These are phyloP conservation scores for Tubosaeta sp. DNA, from an alignment of 768 basidiomycete species.

Conservation along the genomic window DNA sequence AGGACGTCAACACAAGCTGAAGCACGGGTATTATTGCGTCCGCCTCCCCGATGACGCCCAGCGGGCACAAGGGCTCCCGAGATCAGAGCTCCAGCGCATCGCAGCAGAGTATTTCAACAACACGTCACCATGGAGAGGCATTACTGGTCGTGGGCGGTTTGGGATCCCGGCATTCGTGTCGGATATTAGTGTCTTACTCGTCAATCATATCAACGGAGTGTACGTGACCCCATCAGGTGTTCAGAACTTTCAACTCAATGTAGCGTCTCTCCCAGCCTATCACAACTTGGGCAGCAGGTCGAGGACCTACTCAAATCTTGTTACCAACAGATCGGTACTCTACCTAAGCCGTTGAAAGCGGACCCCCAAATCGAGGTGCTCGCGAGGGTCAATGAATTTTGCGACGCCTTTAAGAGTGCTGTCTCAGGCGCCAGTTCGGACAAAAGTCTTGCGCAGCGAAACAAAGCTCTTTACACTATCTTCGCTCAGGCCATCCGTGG, in stretches of 20 bases:
- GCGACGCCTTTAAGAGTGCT: constrained; percentile 32
- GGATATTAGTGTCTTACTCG: constrained; percentile 49
- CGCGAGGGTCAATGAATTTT: constrained; percentile 42
- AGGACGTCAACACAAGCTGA: constrained; percentile 42
- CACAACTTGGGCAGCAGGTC: constrained; percentile 38
- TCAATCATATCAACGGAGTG: constrained; percentile 50
- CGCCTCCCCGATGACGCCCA: constrained; percentile 60
- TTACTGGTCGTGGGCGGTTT: constrained; percentile 45
- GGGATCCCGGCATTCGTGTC: constrained; percentile 51
- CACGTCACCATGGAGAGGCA: constrained; percentile 51
- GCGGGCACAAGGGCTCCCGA: constrained; percentile 36
- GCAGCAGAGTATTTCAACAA: constrained; percentile 44
- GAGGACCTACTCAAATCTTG: constrained; percentile 36
- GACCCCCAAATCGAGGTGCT: constrained; percentile 47
- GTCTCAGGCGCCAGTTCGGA: constrained; percentile 32
- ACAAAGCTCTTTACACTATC: constrained; percentile 27
- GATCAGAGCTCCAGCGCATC: constrained; percentile 32
- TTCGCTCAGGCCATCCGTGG: constrained; percentile 34
- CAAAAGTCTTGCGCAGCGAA: constrained; percentile 36
- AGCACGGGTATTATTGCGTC: constrained; percentile 62
- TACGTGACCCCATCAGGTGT: constrained; percentile 26
- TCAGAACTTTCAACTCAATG: not conserved
- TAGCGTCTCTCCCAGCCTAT: constrained; percentile 37
- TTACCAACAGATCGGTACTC: constrained; percentile 28
- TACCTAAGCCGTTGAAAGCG: constrained; percentile 37